phyloP scores from a whole-genome alignment of 2,329 filamentous ascomycete genomes.

The Fusarium sp. region DNA sequence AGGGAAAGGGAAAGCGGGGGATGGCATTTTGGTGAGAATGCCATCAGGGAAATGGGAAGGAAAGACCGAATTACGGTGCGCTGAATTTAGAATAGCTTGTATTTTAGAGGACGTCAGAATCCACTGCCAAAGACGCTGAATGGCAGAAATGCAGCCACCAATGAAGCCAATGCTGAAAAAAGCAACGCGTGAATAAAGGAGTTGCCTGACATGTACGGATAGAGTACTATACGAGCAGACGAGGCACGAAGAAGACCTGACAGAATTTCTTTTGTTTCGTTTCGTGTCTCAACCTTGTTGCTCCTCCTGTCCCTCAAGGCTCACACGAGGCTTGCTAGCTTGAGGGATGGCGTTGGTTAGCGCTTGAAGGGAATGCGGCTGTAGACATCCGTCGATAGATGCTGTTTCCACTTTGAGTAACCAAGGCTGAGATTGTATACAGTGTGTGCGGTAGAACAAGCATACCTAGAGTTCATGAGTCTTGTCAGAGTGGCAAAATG shows the following conservation, averaged over 20 bases:
- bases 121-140: background rate
- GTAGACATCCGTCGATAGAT: slow-evolving; percentile 19
- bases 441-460: slow-evolving; percentile 6
- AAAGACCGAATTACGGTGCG: slow-evolving; percentile 15
- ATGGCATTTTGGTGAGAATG: slow-evolving; percentile 33
- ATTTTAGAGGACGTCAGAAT: slow-evolving; percentile 3
- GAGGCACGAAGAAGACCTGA: background rate
- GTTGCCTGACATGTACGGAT: background rate
- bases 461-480: background rate
- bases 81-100: slow-evolving; percentile 27
- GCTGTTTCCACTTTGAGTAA: slow-evolving; percentile 5
- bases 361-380: slow-evolving; percentile 30
- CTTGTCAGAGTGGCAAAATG: slow-evolving; percentile 18
- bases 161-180: slow-evolving; percentile 1
- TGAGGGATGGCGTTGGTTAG: slow-evolving; percentile 18
- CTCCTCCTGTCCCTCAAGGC: slow-evolving; percentile 7
- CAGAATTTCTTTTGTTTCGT: slow-evolving; percentile 25
- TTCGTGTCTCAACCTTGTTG: slow-evolving; percentile 31
- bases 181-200: background rate
- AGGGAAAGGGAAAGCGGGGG: background rate
- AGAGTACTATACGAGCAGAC: background rate
- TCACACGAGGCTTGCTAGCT: slow-evolving; percentile 36
- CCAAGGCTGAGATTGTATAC: slow-evolving; percentile 21
- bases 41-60: slow-evolving; percentile 16
- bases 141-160: slow-evolving; percentile 8